Base-by-base conservation (phyloP, 257 asterid genomes). In the Salvia hispanica region DNA sequence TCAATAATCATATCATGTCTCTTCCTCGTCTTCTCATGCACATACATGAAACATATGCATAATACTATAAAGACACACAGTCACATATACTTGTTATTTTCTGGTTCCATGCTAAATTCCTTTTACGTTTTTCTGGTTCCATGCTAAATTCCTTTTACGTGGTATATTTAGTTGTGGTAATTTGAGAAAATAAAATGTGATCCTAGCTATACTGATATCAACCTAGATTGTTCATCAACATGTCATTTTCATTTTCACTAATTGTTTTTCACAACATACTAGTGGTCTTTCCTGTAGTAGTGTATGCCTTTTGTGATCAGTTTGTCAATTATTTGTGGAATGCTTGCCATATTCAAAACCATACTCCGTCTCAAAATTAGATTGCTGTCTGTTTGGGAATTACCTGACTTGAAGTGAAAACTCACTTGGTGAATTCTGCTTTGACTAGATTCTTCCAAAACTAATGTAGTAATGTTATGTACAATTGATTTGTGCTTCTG, bases 1-100 rank as follows among this genome's bases (percentile, higher is more conserved):
- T 90, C 18, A 66, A 33, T 69, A 40, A 53, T 71, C 72, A 11
- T 56, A 13, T 57, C 48, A 21, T 45, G 28, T 45, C 25, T 14
- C 40, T 64, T 15, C 14, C 12, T 33, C 33, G 58, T 44, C 3
- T 42, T 34, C 14, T 28, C 50, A 36, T 63, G 34, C 58, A 45
- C 46, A 58, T 12, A 40, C 15, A 11, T 11, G 54, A 47, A 15
- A 7, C 37, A 43, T 36, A 18, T 25, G 28, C 42, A 42, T 8
- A 14, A 3, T 12, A 16, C 7, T 57, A 65, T 61, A 25, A 28
- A 52, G 46, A 60, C 36, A 34, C 9, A 18, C 39, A 52, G 46
- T 60, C 36, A 34, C 9, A 18, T 53, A 47, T 53, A 47, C 46
- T 14, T 44, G 12, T 53, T 25, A 8, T 51, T 60, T 68, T 55